Evolutionary conservation across 371 early-diverging fungal genomes (phyloP), one percentile per base, ranked within the genome.

Genomic region (Chytridium lagenaria): DNA sequence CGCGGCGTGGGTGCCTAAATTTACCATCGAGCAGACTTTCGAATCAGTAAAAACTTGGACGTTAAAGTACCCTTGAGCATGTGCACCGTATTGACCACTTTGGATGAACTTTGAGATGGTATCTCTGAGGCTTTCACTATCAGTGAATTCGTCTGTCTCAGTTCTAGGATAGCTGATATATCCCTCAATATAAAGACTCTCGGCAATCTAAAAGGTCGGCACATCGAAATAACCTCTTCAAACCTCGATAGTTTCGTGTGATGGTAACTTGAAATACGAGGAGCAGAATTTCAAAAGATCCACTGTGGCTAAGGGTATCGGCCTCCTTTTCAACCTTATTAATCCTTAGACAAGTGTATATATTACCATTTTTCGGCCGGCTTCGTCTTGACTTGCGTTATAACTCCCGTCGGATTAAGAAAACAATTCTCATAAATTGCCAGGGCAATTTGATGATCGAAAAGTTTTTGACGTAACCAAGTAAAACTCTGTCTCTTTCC

Each of bases 121-220:
- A 36, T 44, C 83, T 36, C 83, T 81, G 51, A 95, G 89, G 65
- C 97, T 88, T 81, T 98, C 95, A 30, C 82, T 86, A 5, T 73
- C 67, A 66, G 91, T 91, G 77, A 95, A 99, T 69, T 92, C 87
- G 80, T 99, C 97, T 1, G 99, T 99, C 82, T 99, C 99, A 7
- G 99, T 99, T 77, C 99, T 91, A 7, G 99, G 99, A 82, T 99
- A 99, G 78, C 94, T 94, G 69, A 99, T 95, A 64, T 93, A 90
- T 31, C 99, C 99, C 38, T 84, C 76, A 19, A 88, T 89, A 83
- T 98, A 97, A 16, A 97, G 85, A 0, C 76, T 78, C 83, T 97
- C 97, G 26, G 98, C 97, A 28, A 90, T 78, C 90, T 92, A 12
- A 15, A 50, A 15, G 3, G 15, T 30, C 16, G 15, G 31, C 50